These are phyloP conservation scores for Chaetomium tenue DNA, from an alignment of 495 filamentous ascomycete species.

Conservation along the genomic window DNA sequence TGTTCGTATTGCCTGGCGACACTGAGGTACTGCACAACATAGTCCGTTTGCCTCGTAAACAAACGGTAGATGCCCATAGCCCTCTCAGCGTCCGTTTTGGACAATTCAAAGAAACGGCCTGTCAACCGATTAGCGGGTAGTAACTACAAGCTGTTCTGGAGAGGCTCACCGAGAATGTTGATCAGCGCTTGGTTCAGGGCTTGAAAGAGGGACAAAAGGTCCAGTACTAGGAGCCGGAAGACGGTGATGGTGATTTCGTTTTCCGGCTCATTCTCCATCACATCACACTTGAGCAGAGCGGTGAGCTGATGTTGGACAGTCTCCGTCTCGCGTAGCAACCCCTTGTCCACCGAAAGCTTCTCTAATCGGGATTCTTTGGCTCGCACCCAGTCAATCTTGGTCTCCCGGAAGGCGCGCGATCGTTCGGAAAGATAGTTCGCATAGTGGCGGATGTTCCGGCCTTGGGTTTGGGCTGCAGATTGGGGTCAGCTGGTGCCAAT, in stretches of 20 bases:
- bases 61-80: slow-evolving; percentile 90
- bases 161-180: slow-evolving; percentile 79
- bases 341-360: slow-evolving; percentile 86
- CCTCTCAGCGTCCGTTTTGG: slow-evolving; percentile 84
- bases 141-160: background rate
- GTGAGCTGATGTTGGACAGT: slow-evolving; percentile 84
- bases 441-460: slow-evolving; percentile 91
- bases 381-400: slow-evolving; percentile 86
- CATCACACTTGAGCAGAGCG: slow-evolving; percentile 85
- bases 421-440: slow-evolving; percentile 80
- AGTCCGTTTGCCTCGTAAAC: slow-evolving; percentile 89
- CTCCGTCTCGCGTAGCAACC: slow-evolving; percentile 88
- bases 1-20: slow-evolving; percentile 86
- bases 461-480: slow-evolving; percentile 80
- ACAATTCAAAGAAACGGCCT: slow-evolving; percentile 99
- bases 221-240: slow-evolving; percentile 88
- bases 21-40: slow-evolving; percentile 85
- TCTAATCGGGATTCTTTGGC: slow-evolving; percentile 79
- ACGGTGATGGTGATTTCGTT: slow-evolving; percentile 97
- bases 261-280: slow-evolving; percentile 83
- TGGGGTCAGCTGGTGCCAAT: slow-evolving; percentile 17
- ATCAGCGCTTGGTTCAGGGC: slow-evolving; percentile 97
- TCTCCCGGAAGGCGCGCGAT: slow-evolving; percentile 76
- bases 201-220: slow-evolving; percentile 86
- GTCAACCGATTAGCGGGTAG: slow-evolving; percentile 24